phyloP scores from a whole-genome alignment of 2,329 filamentous ascomycete genomes.

The Cladophialophora yegresii region DNA sequence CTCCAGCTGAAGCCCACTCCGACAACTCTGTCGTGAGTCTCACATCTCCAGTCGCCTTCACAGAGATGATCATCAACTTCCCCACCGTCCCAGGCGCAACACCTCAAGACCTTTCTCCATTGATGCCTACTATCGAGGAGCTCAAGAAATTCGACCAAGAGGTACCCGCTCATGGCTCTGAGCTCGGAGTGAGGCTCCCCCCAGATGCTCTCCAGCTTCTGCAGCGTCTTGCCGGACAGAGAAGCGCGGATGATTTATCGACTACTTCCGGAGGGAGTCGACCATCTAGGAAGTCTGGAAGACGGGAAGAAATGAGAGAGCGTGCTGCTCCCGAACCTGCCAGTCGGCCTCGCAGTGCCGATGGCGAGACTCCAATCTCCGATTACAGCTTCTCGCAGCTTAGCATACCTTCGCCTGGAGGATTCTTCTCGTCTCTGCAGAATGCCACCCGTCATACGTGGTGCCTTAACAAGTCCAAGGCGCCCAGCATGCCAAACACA shows the following conservation, averaged over 20 bases:
- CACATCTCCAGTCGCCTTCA: conserved; percentile 60
- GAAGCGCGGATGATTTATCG: conserved; percentile 45
- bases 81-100: conserved; percentile 43
- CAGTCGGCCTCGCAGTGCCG: conserved; percentile 49
- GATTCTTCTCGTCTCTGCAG: conserved; percentile 85
- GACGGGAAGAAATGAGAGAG: conserved; percentile 60
- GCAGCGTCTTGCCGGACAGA: conserved; percentile 66
- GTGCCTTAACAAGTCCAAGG: conserved; percentile 54
- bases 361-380: conserved; percentile 55
- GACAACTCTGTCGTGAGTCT: conserved; percentile 21
- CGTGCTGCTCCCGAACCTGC: conserved; percentile 50
- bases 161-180: conserved; percentile 36
- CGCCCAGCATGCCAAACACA: conserved; percentile 66
- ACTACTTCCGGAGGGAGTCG: conserved; percentile 39
- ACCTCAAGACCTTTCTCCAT: conserved; percentile 34
- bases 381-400: conserved; percentile 74
- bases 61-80: conserved; percentile 46
- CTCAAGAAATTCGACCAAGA: conserved; percentile 27
- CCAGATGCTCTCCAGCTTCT: conserved; percentile 78
- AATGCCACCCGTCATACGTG: conserved; percentile 77
- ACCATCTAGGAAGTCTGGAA: conserved; percentile 23
- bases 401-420: conserved; percentile 86
- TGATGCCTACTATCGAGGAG: conserved; percentile 32
- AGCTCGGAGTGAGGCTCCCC: conserved; percentile 69
- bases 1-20: conserved; percentile 34